Evolutionary conservation across 2,329 filamentous ascomycete genomes (phyloP).

Genomic region (Aspergillus unguis): DNA sequence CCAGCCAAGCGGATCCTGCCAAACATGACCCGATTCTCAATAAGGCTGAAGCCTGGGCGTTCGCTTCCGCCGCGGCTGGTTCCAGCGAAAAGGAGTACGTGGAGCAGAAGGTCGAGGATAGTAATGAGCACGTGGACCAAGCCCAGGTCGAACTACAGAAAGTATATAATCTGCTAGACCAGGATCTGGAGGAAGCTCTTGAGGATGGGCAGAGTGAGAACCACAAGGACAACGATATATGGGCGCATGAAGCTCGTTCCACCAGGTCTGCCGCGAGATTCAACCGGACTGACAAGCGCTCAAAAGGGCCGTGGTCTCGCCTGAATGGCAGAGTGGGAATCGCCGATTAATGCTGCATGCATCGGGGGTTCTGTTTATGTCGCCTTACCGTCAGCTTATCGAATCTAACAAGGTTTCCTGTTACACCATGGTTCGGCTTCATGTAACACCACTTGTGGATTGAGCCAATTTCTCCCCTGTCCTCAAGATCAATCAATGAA

Average conservation of each 20-base stretch:
- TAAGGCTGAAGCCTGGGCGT: constrained; percentile 40
- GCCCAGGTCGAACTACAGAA: constrained; percentile 30
- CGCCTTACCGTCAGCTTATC: no score
- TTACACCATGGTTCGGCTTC: no score
- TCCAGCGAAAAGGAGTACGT: constrained; percentile 32
- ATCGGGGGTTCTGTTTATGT: no score
- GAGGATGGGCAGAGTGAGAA: constrained; percentile 15
- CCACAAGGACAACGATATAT: constrained; percentile 27
- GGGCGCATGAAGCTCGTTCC: constrained; percentile 30
- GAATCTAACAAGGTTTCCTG: no score
- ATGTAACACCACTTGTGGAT: no score
- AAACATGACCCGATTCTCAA: constrained; percentile 31
- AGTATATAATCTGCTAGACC: constrained; percentile 34
- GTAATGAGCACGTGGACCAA: constrained; percentile 29
- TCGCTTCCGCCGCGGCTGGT: constrained; percentile 36
- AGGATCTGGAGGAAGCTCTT: constrained; percentile 29
- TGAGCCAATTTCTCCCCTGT: no score
- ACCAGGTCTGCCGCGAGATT: constrained; percentile 18
- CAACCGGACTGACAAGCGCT: constrained; percentile 22
- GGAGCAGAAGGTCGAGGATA: constrained; percentile 31
- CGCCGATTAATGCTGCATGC: constrained; percentile 8
- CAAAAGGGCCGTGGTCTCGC: constrained; percentile 36
- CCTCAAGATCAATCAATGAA: no score
- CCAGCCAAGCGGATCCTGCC: constrained; percentile 15
- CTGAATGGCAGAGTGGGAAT: constrained; percentile 35